Evolutionary conservation across 2,329 filamentous ascomycete species (phyloP).

Genomic region (Sporothrix protearum): DNA sequence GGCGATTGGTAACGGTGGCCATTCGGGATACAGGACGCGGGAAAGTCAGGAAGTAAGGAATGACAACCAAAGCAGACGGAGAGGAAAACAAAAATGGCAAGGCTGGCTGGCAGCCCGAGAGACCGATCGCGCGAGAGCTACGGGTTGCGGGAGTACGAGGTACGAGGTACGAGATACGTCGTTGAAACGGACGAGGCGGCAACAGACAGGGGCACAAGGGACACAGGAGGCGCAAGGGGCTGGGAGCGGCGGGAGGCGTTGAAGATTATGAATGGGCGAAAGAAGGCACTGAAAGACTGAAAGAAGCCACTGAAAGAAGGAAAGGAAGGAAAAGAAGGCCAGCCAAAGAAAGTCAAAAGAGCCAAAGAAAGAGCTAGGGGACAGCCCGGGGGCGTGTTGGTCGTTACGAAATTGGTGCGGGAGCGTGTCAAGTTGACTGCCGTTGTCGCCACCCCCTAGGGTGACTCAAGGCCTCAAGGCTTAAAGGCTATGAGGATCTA

Average conservation of each 20-base stretch:
- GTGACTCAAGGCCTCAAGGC: too few species aligned
- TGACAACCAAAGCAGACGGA: neutral
- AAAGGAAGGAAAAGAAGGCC: neutral
- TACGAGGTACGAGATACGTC: neutral
- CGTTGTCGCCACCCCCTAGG: conserved; percentile 10
- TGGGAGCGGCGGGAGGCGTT: neutral
- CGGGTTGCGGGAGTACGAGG: neutral
- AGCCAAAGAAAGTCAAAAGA: neutral
- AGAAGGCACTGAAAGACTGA: neutral
- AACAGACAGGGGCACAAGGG: neutral
- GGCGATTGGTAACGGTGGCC: neutral
- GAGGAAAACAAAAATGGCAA: neutral
- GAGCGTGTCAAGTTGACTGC: neutral
- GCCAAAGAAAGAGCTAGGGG: neutral
- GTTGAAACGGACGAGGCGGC: neutral
- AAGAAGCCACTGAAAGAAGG: neutral
- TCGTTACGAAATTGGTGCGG: neutral
- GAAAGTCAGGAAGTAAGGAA: neutral
- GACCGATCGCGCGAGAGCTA: neutral
- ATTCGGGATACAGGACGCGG: neutral
- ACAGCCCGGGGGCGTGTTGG: neutral
- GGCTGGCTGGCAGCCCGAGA: neutral
- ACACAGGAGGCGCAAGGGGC: neutral
- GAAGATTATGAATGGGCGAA: neutral
- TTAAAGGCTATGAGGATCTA: too few species aligned